Evolutionary conservation across 1,284 basidiomycete species (phyloP).

Genomic region (Irpex rosettiformis): DNA sequence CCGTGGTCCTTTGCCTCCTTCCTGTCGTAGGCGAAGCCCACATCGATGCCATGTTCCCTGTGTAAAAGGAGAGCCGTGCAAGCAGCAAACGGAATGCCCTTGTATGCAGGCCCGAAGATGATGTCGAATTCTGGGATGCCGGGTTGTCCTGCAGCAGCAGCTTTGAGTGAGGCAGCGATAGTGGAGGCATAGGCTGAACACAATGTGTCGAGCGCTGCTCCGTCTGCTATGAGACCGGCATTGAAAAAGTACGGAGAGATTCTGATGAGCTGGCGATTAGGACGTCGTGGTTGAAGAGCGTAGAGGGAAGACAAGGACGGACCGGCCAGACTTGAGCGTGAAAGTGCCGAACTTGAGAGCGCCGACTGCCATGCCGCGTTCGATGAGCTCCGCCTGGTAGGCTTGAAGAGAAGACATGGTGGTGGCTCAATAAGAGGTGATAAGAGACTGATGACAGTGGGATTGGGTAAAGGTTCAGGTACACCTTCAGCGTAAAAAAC

Average conservation of each 20-base stretch:
- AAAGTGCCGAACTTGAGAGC: slow-evolving; percentile 90
- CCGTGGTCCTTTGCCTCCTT: slow-evolving; percentile 97
- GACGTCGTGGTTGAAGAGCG: not conserved
- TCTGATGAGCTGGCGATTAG: slow-evolving; percentile 34
- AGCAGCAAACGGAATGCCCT: slow-evolving; percentile 94
- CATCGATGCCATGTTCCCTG: slow-evolving; percentile 59
- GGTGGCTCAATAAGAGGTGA: not conserved
- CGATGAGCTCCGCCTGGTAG: slow-evolving; percentile 46
- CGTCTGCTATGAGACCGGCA: slow-evolving; percentile 84
- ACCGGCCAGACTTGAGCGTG: slow-evolving; percentile 93
- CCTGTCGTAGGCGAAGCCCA: slow-evolving; percentile 89
- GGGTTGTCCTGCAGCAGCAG: slow-evolving; percentile 33
- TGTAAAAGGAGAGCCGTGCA: slow-evolving; percentile 81
- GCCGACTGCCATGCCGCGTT: slow-evolving; percentile 46
- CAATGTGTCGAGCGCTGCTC: slow-evolving; percentile 74
- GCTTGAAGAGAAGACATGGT: slow-evolving; percentile 26
- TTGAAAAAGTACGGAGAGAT: slow-evolving; percentile 98
- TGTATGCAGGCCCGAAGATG: slow-evolving; percentile 97
- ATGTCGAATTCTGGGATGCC: slow-evolving; percentile 77
- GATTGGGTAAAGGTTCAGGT: not conserved
- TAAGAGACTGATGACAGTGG: not conserved
- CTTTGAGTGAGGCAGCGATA: slow-evolving; percentile 43
- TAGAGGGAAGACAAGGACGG: slow-evolving; percentile 29
- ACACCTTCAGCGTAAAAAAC: too few relatives aligned
- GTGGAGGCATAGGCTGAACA: slow-evolving; percentile 88